A percentile compares a stretch with the other conserved stretches of the same genome.
Evolutionary conservation across 1,284 basidiomycete species (phyloP).

Genomic region (Leccinum brunneo-olivaceum): DNA sequence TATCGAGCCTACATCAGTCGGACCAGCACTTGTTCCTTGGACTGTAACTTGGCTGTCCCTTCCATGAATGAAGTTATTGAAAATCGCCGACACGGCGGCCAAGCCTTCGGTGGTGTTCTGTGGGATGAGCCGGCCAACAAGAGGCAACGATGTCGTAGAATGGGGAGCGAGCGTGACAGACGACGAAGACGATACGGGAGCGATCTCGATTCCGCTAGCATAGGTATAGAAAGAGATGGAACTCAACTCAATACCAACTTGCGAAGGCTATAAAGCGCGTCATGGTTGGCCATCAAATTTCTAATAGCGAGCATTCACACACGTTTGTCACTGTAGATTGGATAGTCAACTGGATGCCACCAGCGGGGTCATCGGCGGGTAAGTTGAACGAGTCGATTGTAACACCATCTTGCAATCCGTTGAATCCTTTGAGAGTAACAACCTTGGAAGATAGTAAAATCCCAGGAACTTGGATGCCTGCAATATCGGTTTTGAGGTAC

Average conservation of each 20-base stretch:
- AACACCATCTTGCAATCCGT: slow-evolving; percentile 61
- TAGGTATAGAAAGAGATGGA: slow-evolving; percentile 60
- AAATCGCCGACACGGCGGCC: slow-evolving; percentile 56
- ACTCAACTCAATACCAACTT: slow-evolving; percentile 67
- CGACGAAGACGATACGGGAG: slow-evolving; percentile 47
- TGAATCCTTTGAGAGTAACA: slow-evolving; percentile 69
- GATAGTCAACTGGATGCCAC: slow-evolving; percentile 69
- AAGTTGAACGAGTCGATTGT: slow-evolving; percentile 67
- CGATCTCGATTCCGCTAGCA: slow-evolving; percentile 50
- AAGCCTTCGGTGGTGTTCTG: slow-evolving; percentile 52
- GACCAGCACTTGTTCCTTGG: slow-evolving; percentile 58
- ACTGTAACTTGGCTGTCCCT: slow-evolving; percentile 57
- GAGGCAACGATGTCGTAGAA: slow-evolving; percentile 47
- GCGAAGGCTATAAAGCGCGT: slow-evolving; percentile 50
- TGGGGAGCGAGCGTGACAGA: slow-evolving; percentile 53
- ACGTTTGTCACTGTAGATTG: slow-evolving; percentile 60
- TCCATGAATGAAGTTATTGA: slow-evolving; percentile 72
- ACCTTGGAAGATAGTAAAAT: slow-evolving; percentile 52
- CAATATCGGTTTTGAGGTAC: not conserved
- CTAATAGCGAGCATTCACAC: slow-evolving; percentile 17
- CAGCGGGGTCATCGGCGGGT: slow-evolving; percentile 65
- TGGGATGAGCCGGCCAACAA: slow-evolving; percentile 62
- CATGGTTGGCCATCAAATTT: slow-evolving; percentile 2
- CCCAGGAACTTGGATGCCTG: slow-evolving; percentile 52
- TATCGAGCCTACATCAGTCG: slow-evolving; percentile 42